Evolutionary conservation across 225 moss, liverwort and hornwort genomes (phyloP), one percentile per base, ranked within the genome.

Genomic region (Neckera pumila): DNA sequence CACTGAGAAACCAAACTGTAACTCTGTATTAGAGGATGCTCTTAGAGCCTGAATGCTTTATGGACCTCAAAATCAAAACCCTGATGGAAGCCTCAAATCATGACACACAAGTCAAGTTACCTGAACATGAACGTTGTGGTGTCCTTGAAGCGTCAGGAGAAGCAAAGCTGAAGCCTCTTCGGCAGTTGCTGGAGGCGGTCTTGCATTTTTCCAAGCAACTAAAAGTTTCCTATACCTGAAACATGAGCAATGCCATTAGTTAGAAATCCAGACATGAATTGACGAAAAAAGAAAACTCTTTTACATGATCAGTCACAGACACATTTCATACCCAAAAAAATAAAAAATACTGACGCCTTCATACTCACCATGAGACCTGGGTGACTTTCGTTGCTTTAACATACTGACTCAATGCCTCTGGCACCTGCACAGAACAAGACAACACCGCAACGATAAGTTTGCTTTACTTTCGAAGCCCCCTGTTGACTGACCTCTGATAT

Each of bases 191-290:
- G 95, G 95, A 57, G 91, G 87, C 38, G 92, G 93, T 25, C 88
- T 89, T 69, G 92, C 92, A 51, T 79, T 89, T 89, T 93, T 95
- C 95, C 95, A 95, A 73, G 93, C 95, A 88, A 80, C 90, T 64
- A 94, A 86, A 80, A 95, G 91, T 54, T 95, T 95, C 14, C 94
- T 91, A 19, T 93, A 95, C 95, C 95, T 95, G 54, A 80, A 53
- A 47, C 86, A 79, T 7, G 51, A 62, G 70, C 14, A 30, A 45
- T 12, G 58, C 8, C 60, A 26, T 54, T 4, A 11, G 5, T 43
- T 17, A 7, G 69, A 87, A 87, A 62, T 62, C 23, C 3, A 16
- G 25, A 64, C 11, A 31, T 42, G 62, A 26, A 69, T 31, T 71
- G 25, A 0, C 16, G 59, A 81, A 58, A 40, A 34, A 42, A 2